A percentile compares a stretch with the other conserved stretches of the same genome.
These are phyloP conservation scores for Ligustrum vulgare DNA, from an alignment of 257 asterid species.

Conservation along the genomic window DNA sequence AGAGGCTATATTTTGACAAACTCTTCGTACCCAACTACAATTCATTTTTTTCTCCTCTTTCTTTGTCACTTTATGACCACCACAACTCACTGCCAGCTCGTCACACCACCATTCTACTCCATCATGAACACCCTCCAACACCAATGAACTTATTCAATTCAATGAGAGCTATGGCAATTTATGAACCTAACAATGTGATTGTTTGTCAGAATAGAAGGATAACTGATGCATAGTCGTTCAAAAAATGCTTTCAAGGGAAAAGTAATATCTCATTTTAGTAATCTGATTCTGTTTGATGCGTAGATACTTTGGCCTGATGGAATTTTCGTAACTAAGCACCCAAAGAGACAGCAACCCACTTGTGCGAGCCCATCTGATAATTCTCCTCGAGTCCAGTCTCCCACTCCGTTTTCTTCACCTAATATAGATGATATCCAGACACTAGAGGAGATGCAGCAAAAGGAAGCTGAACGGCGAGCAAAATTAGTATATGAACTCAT, in stretches of 20 bases:
- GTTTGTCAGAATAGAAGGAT: neutral
- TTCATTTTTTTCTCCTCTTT: neutral
- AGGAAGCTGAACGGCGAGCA: constrained; percentile 86
- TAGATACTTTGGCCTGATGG: constrained; percentile 99
- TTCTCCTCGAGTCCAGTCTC: constrained; percentile 37
- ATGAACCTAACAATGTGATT: neutral
- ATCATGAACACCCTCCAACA: neutral
- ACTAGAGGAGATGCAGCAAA: constrained; percentile 60
- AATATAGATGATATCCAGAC: constrained; percentile 44
- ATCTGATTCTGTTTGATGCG: constrained; percentile 20
- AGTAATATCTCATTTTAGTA: constrained; percentile 9
- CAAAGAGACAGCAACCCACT: constrained; percentile 64
- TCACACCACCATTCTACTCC: neutral
- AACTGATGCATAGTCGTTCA: constrained; percentile 8
- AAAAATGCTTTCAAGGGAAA: constrained; percentile 12
- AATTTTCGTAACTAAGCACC: constrained; percentile 92
- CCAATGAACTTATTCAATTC: neutral
- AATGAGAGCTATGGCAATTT: neutral
- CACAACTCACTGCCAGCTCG: neutral
- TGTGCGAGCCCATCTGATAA: constrained; percentile 42
- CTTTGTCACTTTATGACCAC: neutral
- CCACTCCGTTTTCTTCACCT: constrained; percentile 56
- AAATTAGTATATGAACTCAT: constrained; percentile 66
- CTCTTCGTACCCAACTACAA: too few relatives aligned
- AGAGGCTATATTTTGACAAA: neutral